phyloP scores from a whole-genome alignment of 768 basidiomycete species.

The Macrolepiota albuminosa region DNA sequence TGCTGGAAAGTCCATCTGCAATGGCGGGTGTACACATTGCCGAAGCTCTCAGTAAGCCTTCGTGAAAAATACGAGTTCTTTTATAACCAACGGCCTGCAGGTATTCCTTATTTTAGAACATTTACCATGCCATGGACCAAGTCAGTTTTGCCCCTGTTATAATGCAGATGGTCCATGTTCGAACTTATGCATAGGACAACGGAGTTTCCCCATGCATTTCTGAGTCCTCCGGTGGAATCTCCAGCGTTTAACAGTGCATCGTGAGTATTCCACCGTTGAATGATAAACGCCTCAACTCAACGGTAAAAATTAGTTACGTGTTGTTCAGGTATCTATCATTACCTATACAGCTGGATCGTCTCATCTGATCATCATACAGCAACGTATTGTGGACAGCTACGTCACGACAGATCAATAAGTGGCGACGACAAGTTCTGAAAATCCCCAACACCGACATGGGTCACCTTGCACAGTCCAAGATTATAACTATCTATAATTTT shows the following conservation, averaged over 20 bases:
- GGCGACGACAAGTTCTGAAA: constrained; percentile 49
- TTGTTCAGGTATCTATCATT: constrained; percentile 44
- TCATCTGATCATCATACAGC: constrained; percentile 17
- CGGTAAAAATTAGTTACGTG: constrained; percentile 37
- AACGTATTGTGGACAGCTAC: constrained; percentile 67
- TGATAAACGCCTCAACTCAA: background rate
- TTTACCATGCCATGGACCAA: constrained; percentile 64
- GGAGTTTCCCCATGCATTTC: constrained; percentile 62
- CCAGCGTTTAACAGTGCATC: constrained; percentile 58
- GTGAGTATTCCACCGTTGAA: constrained; percentile 24
- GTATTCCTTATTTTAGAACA: constrained; percentile 60
- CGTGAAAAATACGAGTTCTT: background rate
- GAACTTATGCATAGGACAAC: constrained; percentile 33
- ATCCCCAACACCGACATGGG: constrained; percentile 56
- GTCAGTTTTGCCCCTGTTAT: constrained; percentile 21
- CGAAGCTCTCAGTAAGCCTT: constrained; percentile 48
- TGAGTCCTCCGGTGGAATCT: constrained; percentile 58
- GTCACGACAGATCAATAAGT: constrained; percentile 59
- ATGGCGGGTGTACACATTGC: constrained; percentile 74
- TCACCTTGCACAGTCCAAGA: constrained; percentile 53
- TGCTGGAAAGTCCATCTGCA: constrained; percentile 63
- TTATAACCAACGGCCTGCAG: constrained; percentile 22
- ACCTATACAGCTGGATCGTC: background rate
- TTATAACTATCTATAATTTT: constrained; percentile 65
- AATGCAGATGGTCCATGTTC: background rate